Base-by-base conservation (phyloP, 768 basidiomycete species). In the Kwoniella sp. region DNA sequence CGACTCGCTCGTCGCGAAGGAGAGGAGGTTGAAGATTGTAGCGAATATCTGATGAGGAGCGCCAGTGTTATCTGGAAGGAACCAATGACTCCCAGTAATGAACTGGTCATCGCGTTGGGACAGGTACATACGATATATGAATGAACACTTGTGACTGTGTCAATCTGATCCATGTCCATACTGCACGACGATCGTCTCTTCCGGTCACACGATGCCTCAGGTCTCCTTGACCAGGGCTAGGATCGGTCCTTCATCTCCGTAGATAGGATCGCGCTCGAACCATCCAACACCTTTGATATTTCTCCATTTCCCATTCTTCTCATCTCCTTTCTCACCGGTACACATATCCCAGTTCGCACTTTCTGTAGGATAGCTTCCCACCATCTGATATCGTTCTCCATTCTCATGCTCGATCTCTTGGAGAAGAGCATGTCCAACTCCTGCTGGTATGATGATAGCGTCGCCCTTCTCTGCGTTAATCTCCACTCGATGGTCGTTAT, bases 381-480 rank as follows among this genome's bases (percentile, higher is more conserved):
- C 77, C 81, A 83, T 82, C 70, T 80, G 69, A 52, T 84, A 82
- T 9, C 40, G 40, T 40, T 60, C 60, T 21, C 64, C 70, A n/a
- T n/a, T n/a, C 6, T 59, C 30, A 36, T 65, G 65, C 9, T 80
- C 78, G 3, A 15, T 15, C 17, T 44, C 4, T 19, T 44, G 10
- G 54, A 82, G 52, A 37, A 82, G 55, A 24, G 79, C 71, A 63
- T 84, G 83, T 8, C 75, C 80, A 17, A 83, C 80, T 1, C 83
- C 82, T 10, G 83, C 83, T 4, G 82, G 83, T 15, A 83, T 63
- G 27, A 83, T 57, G 58, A 84, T 77, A 22, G 80, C 81, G 64
- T 84, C 83, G 8, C 83, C 83, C 37, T 71, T 71, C 40, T 63
- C 54, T n/a, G 81, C 77, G 22, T 80, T 76, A 1, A 69, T 50